phyloP scores from a whole-genome alignment of 495 filamentous ascomycete species.

The Parachaetomium inaequale region DNA sequence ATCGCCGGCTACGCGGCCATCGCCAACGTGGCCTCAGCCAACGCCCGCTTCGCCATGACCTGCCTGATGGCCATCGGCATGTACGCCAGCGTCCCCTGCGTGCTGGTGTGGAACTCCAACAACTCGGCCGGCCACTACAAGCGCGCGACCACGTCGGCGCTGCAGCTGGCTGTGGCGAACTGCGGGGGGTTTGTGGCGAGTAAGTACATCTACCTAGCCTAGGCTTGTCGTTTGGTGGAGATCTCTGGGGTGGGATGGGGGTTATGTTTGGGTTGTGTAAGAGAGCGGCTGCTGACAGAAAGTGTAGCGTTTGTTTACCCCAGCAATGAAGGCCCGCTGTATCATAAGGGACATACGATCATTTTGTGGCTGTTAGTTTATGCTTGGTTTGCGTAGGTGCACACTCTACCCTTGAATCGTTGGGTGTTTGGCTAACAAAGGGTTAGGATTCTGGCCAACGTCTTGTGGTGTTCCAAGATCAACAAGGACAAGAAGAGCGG shows the following conservation, averaged over 20 bases:
- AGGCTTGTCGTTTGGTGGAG: not conserved
- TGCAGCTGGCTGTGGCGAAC: constrained; percentile 50
- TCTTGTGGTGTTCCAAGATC: constrained; percentile 62
- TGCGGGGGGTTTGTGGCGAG: constrained; percentile 49
- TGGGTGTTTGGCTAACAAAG: constrained; percentile 18
- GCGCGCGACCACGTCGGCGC: constrained; percentile 41
- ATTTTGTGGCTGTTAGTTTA: constrained; percentile 55
- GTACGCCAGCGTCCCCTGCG: constrained; percentile 71
- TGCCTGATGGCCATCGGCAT: constrained; percentile 69
- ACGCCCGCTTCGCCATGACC: constrained; percentile 69
- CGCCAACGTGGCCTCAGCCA: constrained; percentile 42
- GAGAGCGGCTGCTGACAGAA: not conserved
- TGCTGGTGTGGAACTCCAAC: constrained; percentile 64
- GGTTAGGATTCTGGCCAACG: constrained; percentile 56
- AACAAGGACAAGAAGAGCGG: constrained; percentile 62
- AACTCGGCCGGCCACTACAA: constrained; percentile 49
- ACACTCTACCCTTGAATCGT: not conserved
- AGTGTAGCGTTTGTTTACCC: constrained; percentile 55
- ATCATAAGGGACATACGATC: constrained; percentile 56
- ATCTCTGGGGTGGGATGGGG: not conserved
- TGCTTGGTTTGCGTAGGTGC: constrained; percentile 64
- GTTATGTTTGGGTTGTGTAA: not conserved
- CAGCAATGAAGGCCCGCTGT: constrained; percentile 43
- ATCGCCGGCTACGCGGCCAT: constrained; percentile 57
- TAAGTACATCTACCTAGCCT: constrained; percentile 9